Evolutionary conservation across 352 stramenopile genomes (phyloP).

Genomic region (Phytopythium litorale): DNA sequence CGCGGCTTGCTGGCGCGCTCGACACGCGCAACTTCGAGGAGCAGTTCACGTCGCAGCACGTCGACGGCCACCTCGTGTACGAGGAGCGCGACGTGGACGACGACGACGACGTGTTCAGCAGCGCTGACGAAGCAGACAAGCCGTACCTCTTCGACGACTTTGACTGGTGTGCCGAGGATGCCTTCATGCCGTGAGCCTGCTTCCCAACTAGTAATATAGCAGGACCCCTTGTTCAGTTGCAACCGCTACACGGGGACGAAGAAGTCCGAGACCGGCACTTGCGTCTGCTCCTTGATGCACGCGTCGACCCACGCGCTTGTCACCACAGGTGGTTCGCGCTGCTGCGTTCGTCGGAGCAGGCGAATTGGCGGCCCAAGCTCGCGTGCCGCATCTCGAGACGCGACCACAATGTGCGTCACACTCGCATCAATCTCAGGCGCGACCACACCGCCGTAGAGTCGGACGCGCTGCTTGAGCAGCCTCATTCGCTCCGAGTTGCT

Average conservation of each 20-base stretch:
- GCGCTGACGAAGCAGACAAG: slow-evolving; percentile 14
- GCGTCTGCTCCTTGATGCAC: slow-evolving; percentile 36
- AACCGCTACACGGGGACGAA: slow-evolving; percentile 41
- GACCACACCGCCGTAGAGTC: slow-evolving; percentile 50
- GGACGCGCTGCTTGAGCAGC: slow-evolving; percentile 54
- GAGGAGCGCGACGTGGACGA: slow-evolving; percentile 34
- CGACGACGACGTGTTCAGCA: slow-evolving; percentile 11
- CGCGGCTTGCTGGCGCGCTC: slow-evolving; percentile 32
- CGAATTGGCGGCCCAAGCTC: slow-evolving; percentile 44
- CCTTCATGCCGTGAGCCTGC: slow-evolving; percentile 24
- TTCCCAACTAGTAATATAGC: slow-evolving; percentile 3
- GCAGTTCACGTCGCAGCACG: slow-evolving; percentile 68
- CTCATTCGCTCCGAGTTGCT: slow-evolving; percentile 36
- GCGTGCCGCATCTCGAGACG: slow-evolving; percentile 16
- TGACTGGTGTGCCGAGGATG: slow-evolving; percentile 64
- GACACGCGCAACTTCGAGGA: slow-evolving; percentile 78
- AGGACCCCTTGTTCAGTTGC: not conserved
- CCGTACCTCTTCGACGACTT: slow-evolving; percentile 64
- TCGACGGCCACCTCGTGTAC: slow-evolving; percentile 57
- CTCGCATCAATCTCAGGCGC: slow-evolving; percentile 27
- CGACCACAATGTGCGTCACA: slow-evolving; percentile 67
- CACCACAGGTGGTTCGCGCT: slow-evolving; percentile 50
- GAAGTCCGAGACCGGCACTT: slow-evolving; percentile 55
- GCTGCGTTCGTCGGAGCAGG: slow-evolving; percentile 32
- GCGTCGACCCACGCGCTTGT: slow-evolving; percentile 57